Evolutionary conservation across 2,329 filamentous ascomycete species (phyloP).

Genomic region (Hypoxylon sp.): DNA sequence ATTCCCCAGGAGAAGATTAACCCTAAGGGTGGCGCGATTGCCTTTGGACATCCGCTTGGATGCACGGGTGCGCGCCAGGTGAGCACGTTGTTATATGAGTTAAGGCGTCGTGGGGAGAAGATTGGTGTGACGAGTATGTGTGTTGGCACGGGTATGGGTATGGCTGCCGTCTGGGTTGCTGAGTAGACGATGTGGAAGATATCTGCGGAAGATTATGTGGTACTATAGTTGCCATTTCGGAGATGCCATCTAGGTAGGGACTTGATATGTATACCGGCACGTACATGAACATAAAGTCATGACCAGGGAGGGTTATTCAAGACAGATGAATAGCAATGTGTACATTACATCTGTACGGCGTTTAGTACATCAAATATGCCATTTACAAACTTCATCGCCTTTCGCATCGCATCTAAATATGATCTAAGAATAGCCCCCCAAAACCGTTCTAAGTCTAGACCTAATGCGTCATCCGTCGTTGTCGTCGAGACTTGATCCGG

Average conservation of each 20-base stretch:
- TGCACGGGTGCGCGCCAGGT: slow-evolving; percentile 96
- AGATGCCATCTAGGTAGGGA: not conserved
- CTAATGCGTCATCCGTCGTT: slow-evolving; percentile 16
- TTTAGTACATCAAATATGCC: slow-evolving; percentile 32
- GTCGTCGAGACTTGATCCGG: not conserved
- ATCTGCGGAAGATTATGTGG: not conserved
- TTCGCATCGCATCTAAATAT: not conserved
- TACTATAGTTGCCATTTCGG: not conserved
- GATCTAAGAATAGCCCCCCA: not conserved
- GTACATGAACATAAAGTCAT: slow-evolving; percentile 4
- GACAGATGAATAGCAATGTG: slow-evolving; percentile 29
- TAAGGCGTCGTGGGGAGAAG: slow-evolving; percentile 85
- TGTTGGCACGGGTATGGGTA: slow-evolving; percentile 96
- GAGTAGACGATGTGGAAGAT: slow-evolving; percentile 69
- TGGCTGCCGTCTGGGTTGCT: slow-evolving; percentile 96
- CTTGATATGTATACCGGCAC: slow-evolving; percentile 11
- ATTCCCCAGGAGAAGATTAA: slow-evolving; percentile 91
- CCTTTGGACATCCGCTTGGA: slow-evolving; percentile 94
- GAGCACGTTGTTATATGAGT: slow-evolving; percentile 89
- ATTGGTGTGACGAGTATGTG: slow-evolving; percentile 97
- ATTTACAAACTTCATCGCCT: slow-evolving; percentile 2
- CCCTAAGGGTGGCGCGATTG: slow-evolving; percentile 96
- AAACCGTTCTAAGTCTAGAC: not conserved
- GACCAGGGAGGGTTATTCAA: slow-evolving; percentile 1
- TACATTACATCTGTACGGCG: slow-evolving; percentile 36